phyloP scores from a whole-genome alignment of 179 eudicot genomes.

The Silene noctiflora region DNA sequence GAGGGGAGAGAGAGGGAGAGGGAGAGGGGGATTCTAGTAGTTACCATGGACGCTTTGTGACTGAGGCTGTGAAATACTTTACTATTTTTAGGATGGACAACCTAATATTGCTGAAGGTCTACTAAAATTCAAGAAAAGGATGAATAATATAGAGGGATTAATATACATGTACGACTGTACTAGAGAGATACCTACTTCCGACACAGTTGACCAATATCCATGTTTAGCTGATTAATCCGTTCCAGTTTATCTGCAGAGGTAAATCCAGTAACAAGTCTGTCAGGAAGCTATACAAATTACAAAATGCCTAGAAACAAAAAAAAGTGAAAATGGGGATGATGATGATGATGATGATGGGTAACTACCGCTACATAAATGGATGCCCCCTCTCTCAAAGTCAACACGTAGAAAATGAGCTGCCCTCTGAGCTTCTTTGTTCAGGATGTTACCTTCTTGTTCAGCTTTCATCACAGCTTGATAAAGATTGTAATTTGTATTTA shows the following conservation, averaged over 20 bases:
- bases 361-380: constrained; percentile 78
- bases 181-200: constrained; percentile 55
- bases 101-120: not conserved
- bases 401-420: constrained; percentile 67
- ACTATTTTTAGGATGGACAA: not conserved
- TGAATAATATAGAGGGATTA: not conserved
- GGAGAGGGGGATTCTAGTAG: not conserved
- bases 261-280: constrained; percentile 12
- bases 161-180: constrained; percentile 2
- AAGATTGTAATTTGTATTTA: constrained; percentile 70
- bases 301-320: not conserved
- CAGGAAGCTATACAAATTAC: not conserved
- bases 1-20: too few relatives aligned
- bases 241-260: constrained; percentile 63
- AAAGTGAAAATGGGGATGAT: constrained; percentile 6
- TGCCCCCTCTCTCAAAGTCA: constrained; percentile 98
- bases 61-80: not conserved
- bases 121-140: not conserved
- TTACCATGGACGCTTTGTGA: not conserved
- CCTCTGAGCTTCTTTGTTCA: constrained; percentile 63
- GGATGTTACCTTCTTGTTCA: constrained; percentile 52
- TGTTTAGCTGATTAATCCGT: constrained; percentile 63
- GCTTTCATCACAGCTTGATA: constrained; percentile 82
- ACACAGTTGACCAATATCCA: constrained; percentile 56
- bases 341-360: not conserved